These are phyloP conservation scores for Amphicarpaea edgeworthii DNA, from an alignment of 306 rosid genomes.

Conservation along the genomic window DNA sequence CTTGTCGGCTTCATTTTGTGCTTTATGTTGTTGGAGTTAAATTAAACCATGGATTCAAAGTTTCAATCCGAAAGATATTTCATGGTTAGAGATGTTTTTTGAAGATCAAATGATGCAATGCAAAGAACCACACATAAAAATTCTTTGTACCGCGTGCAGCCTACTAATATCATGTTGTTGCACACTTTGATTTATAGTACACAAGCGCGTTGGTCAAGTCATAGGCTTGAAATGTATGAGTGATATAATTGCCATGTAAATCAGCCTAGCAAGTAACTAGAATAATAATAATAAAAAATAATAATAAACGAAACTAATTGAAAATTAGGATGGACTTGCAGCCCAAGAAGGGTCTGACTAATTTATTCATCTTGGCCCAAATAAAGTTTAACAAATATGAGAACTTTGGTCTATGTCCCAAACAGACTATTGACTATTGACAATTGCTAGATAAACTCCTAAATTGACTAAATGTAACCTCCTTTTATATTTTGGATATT, in stretches of 20 bases:
- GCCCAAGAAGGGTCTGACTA: not conserved
- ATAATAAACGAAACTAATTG: too few species aligned
- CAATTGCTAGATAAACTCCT: too few species aligned
- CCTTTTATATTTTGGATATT: too few species aligned
- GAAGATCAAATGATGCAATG: not conserved
- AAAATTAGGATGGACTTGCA: not conserved
- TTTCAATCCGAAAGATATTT: not conserved
- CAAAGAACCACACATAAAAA: not conserved
- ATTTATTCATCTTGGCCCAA: not conserved
- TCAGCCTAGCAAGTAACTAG: too few species aligned
- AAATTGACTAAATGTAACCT: too few species aligned
- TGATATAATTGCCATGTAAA: too few species aligned
- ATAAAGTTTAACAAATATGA: not conserved
- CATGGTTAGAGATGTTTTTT: not conserved
- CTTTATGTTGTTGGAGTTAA: not conserved
- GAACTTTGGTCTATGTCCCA: not conserved
- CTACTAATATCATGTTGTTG: not conserved
- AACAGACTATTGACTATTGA: not conserved
- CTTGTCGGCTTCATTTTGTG: not conserved
- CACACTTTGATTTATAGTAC: not conserved
- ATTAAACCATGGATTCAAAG: not conserved
- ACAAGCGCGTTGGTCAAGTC: conserved; percentile 1
- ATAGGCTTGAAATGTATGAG: not conserved
- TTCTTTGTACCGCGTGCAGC: not conserved
- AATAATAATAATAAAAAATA: too few species aligned